Evolutionary conservation across 441 rosid species (phyloP).

Genomic region (Brassica hybrid): DNA sequence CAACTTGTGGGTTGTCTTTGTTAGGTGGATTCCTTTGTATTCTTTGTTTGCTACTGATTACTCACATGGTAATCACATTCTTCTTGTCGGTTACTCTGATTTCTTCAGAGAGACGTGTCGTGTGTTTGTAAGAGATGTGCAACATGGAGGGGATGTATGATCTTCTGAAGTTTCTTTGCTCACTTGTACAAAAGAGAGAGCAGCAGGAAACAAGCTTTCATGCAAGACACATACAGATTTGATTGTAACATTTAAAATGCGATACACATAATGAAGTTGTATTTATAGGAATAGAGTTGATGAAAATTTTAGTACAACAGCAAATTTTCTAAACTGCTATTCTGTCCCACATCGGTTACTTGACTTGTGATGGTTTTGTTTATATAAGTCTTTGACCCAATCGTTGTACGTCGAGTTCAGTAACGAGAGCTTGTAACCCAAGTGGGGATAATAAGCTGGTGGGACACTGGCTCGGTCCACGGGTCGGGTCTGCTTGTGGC

Average conservation of each 20-base stretch:
- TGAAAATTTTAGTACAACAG: not conserved
- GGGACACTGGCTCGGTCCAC: constrained; percentile 29
- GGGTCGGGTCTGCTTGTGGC: constrained; percentile 34
- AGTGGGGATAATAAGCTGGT: constrained; percentile 21
- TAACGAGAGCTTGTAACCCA: constrained; percentile 29
- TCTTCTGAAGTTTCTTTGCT: constrained; percentile 41
- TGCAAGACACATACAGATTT: constrained; percentile 2
- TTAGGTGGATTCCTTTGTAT: constrained; percentile 40
- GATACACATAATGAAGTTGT: not conserved
- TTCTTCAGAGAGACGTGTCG: constrained; percentile 6
- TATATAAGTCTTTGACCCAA: not conserved
- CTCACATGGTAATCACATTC: constrained; percentile 34
- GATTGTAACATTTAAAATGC: not conserved
- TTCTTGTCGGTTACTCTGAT: constrained; percentile 41
- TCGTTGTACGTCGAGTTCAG: not conserved
- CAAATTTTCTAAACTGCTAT: not conserved
- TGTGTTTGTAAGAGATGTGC: constrained; percentile 34
- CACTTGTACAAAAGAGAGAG: not conserved
- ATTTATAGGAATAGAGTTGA: not conserved
- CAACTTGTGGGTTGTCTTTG: constrained; percentile 44
- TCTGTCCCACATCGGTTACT: constrained; percentile 40
- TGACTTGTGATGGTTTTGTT: not conserved
- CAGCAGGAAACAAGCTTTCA: not conserved
- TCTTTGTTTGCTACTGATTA: constrained; percentile 38
- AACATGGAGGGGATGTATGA: constrained; percentile 49